Evolutionary conservation across 179 eudicot species (phyloP), one percentile per base, ranked within the genome.

Genomic region (Carnegiea gigantea): DNA sequence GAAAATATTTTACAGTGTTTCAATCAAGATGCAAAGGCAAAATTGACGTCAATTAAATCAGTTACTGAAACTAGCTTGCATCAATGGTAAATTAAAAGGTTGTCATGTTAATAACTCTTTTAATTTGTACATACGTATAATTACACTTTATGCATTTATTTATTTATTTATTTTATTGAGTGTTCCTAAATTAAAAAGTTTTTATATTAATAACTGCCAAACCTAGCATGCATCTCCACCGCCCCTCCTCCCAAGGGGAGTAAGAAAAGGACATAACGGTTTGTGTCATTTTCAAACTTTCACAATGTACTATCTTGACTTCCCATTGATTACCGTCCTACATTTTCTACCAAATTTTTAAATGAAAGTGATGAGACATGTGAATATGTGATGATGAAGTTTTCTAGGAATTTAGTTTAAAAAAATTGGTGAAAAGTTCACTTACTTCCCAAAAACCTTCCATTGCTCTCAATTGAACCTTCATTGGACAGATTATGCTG

Each of bases 341-440:
- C 72, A 67, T 67, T 67, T 62, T 62, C 68, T n/a, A 62, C 68
- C 30, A 62, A 51, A n/a, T n/a, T 62, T 62, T 62, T 23, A 62
- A n/a, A 23, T 62, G 68, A 23, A 62, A 62, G 10, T 62, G 68
- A 23, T 62, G 68, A 62, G 68, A 62, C 68, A n/a, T 62, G 68
- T 62, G 68, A 62, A 40, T 2, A 5, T 40, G 44, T 40, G 44
- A 40, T 40, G 8, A 40, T 54, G 62, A 54, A 15, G 62, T 9
- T 62, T 23, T 62, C 13, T 62, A 62, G 68, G 30, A 24, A 23
- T n/a, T n/a, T 62, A 23, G 4, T n/a, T 23, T 62, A 23, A 1
- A 24, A 62, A 62, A 6, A 62, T 62, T 62, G 0, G 28, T 24
- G 0, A n/a, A 62, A 24, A 24, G 30, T 23, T 62, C 23, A n/a